Evolutionary conservation across 106 monocot species (phyloP), one percentile per base, ranked within the genome.

Genomic region (Narthecium ossifragum): DNA sequence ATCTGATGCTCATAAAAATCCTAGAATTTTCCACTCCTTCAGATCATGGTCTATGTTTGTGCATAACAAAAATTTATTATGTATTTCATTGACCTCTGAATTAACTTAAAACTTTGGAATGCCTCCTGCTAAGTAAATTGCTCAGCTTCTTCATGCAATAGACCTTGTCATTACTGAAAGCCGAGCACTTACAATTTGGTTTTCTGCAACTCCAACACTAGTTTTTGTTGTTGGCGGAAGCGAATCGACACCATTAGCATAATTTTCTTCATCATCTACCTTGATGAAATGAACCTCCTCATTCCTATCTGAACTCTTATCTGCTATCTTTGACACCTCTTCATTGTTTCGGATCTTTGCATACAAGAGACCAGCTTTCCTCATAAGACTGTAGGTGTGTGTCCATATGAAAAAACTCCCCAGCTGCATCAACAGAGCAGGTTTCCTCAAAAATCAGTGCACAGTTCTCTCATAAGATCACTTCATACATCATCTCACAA

Each of bases 351-450:
- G 32, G 26, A 67, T 61, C 36, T 39, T 69, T 14, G 52, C 55
- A 46, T 55, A 56, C 7, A 55, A 7, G 17, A 33, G 31, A 15
- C 65, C 71, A 12, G 75, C 51, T 13, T 47, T 70, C 57, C 60
- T 82, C 62, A 92, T 86, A 3, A 86, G 68, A 59, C 83, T 66
- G 46, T 74, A 86, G 15, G 85, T 58, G 30, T 82, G 67, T 3
- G 91, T 83, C 91, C 91, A 92, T 69, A 92, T 79, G 70, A 57
- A 76, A 59, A 92, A 63, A 46, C 79, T 79, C 28, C 91, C 86
- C 52, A 92, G 74, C 91, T 92, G 66, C 63, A 77, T 52, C 17
- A 54, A 31, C n/a, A n/a, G n/a, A n/a, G n/a, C n/a, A n/a, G n/a
- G n/a, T n/a, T n/a, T n/a, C n/a, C n/a, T n/a, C n/a, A n/a, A n/a